These are phyloP conservation scores for Leccinum subfulvum DNA, from an alignment of 1,284 basidiomycete species.

Conservation along the genomic window DNA sequence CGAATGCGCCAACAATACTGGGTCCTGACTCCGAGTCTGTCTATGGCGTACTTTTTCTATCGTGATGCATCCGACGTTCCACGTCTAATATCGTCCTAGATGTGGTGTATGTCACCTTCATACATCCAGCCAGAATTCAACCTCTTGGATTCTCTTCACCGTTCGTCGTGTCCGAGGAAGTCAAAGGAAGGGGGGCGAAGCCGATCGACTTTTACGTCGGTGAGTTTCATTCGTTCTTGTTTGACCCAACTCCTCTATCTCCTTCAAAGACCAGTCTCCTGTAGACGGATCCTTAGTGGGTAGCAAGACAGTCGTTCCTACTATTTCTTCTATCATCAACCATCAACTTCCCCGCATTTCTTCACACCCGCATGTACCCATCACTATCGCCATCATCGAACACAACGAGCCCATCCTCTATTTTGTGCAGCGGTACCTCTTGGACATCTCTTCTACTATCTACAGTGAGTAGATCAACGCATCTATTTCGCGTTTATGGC, in stretches of 20 bases:
- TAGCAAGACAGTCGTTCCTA: no score
- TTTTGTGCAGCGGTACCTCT: constrained; percentile 18
- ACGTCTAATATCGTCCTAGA: no score
- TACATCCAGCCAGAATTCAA: no score
- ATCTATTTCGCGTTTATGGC: constrained; percentile 23
- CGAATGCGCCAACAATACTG: no score
- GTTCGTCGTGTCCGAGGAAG: constrained; percentile 49
- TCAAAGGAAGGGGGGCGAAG: constrained; percentile 45
- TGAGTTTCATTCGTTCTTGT: constrained; percentile 33
- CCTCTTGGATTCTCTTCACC: constrained; percentile 47
- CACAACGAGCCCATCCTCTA: constrained; percentile 33
- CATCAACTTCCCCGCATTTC: constrained; percentile 42
- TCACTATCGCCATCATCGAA: constrained; percentile 32
- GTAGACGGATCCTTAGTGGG: no score
- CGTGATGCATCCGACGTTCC: no score
- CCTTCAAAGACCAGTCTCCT: no score
- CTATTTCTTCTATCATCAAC: no score
- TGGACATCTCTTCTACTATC: constrained; percentile 8
- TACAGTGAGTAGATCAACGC: constrained; percentile 37
- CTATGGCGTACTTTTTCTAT: no score
- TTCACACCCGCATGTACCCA: constrained; percentile 30
- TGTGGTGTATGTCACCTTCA: no score
- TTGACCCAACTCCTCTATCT: neutral
- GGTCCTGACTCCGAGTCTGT: no score
- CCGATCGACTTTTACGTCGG: constrained; percentile 84